Evolutionary conservation across 192 early-diverging fungal genomes (phyloP), one percentile per base, ranked within the genome.

Genomic region (Coemansia sp.): DNA sequence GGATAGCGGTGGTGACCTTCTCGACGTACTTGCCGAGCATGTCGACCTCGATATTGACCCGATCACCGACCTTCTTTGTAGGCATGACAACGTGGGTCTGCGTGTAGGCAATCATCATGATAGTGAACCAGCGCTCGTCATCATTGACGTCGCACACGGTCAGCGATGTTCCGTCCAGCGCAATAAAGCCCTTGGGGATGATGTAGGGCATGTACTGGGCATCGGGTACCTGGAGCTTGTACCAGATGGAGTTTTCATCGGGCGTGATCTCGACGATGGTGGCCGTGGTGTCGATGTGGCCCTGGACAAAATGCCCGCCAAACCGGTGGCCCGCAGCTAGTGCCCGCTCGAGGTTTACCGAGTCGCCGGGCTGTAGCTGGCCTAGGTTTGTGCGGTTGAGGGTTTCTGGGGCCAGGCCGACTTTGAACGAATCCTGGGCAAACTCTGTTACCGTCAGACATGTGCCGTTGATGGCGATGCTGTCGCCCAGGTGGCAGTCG

Each of bases 361-460:
- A 80, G 39, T 78, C 78, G 19, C 92, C 94, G 5, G 81, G 77
- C 64, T 88, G 58, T 42, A 79, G 50, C 62, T 58, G 70, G 81
- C 93, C 93, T 0, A 97, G 78, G 77, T 93, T 97, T 2, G 97
- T 94, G 60, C 90, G 85, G 56, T 89, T 82, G 5, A 95, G 79
- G 8, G 93, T 96, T 72, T 97, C 97, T 7, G 94, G 94, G 14
- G 94, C 85, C 15, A 95, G 67, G 11, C 91, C 91, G 20, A 96
- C 90, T 60, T 96, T 97, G 80, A 97, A 97, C 14, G 45, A 69
- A 34, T 81, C 80, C 15, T 57, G 59, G 39, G 87, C 78, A 62
- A 96, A 95, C 64, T 93, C 94, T 22, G 94, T 99, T 7, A 97
- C 94, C 1, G 97, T 99, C 50, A 99, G 75, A 70, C 97, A 99